Base-by-base conservation (phyloP, 768 basidiomycete genomes). In the Astraeus odoratus region DNA sequence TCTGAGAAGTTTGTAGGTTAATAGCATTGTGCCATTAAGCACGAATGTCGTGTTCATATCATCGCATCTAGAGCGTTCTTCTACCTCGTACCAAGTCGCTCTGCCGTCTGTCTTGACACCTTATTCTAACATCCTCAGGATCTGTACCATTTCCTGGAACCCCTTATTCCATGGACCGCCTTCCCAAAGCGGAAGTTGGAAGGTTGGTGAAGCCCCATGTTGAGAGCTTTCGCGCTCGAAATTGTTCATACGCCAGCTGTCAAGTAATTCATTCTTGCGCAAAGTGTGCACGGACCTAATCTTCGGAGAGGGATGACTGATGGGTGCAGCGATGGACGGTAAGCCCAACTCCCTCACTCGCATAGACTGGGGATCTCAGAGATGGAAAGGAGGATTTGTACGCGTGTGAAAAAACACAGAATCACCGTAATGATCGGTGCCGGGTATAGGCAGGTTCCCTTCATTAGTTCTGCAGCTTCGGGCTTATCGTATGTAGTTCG, bases 341-440 rank as follows among this genome's bases (percentile, higher is more conserved):
- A n/a, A n/a, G n/a, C n/a, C n/a, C n/a, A n/a, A n/a, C n/a, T n/a
- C n/a, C n/a, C n/a, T n/a, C n/a, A n/a, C n/a, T n/a, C n/a, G n/a
- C n/a, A n/a, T n/a, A n/a, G n/a, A n/a, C n/a, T n/a, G n/a, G n/a
- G n/a, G n/a, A n/a, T n/a, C n/a, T n/a, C n/a, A n/a, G n/a, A n/a
- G n/a, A n/a, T n/a, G n/a, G n/a, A n/a, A 35, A 57, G 69, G 16
- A 65, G 63, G 26, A 86, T 96, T 43, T 89, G 87, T 54, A 50
- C 66, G 9, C 74, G 64, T 39, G 92, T 86, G 0, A 66, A 73
- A 53, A 67, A 75, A 26, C 69, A 76, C 29, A 77, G 78, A 3
- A 78, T 94, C 0, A 76, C 75, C 50, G 65, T 96, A 24, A 77
- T 86, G 38, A 68, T 96, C 35, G 92, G 95, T 57, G 91, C 93